Evolutionary conservation across 73 alveolate species (phyloP).

Genomic region (Diophrys sp.): DNA sequence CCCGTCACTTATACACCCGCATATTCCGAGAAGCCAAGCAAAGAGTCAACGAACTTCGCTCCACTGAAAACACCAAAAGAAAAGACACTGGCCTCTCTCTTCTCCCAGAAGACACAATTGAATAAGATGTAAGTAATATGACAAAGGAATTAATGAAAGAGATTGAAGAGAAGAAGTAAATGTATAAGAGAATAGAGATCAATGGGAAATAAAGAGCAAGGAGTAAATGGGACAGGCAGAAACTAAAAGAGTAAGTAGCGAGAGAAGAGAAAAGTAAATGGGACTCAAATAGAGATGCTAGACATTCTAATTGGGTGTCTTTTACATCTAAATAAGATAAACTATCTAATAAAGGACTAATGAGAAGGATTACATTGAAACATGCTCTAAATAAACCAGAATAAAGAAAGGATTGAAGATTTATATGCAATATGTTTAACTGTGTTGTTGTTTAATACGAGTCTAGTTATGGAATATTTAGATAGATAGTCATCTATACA

Average conservation of each 20-base stretch:
- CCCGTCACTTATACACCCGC: constrained; percentile 72
- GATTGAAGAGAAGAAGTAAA: constrained; percentile 89
- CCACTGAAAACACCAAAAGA: constrained; percentile 79
- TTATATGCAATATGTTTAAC: too few relatives aligned
- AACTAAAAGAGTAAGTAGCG: constrained; percentile 68
- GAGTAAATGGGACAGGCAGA: constrained; percentile 81
- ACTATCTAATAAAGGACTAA: constrained; percentile 48
- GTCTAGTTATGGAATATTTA: too few relatives aligned
- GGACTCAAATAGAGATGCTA: constrained; percentile 92
- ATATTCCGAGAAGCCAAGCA: constrained; percentile 95
- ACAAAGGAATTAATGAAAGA: constrained; percentile 85
- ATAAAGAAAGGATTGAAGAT: too few relatives aligned
- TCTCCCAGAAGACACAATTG: constrained; percentile 87
- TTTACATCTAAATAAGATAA: constrained; percentile 75
- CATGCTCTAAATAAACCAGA: too few relatives aligned
- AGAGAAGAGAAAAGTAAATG: constrained; percentile 89
- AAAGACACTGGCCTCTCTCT: constrained; percentile 69
- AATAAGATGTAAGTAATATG: constrained; percentile 70
- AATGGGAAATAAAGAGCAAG: constrained; percentile 77
- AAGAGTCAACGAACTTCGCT: constrained; percentile 82
- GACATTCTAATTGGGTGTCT: constrained; percentile 93
- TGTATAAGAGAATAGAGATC: constrained; percentile 72
- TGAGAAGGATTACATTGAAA: constrained; percentile 38
- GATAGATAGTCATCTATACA: too few relatives aligned
- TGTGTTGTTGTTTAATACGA: too few relatives aligned